Evolutionary conservation across 768 basidiomycete species (phyloP), one percentile per base, ranked within the genome.

Genomic region (Lactarius psammicola): DNA sequence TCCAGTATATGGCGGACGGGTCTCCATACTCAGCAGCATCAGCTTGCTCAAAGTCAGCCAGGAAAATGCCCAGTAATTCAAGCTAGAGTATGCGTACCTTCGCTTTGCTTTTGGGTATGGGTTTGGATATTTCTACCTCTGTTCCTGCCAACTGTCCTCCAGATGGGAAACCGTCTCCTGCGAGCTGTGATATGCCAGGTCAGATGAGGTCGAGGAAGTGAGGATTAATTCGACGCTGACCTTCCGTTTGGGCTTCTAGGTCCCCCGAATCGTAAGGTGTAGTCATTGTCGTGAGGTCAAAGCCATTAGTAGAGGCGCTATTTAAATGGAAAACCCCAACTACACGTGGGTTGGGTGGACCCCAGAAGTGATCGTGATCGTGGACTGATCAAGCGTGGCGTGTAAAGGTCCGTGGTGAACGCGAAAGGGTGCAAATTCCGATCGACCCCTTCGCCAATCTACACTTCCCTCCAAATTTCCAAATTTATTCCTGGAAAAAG

Each of bases 1-100:
- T 63, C 69, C 69, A 70, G n/a, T 69, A 60, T n/a, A n/a, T n/a
- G n/a, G 63, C 31, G 17, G 64, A 65, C 8, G 64, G 2, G 49
- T 51, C 49, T 4, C 49, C 49, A 10, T 51, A 51, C 11, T 51
- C 49, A 51, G 49, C 23, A 26, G 6, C 49, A 26, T 51, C 26
- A 13, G 18, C 5, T 20, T 20, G 0, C 18, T 6, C 23, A 0
- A 51, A 51, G 23, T 51, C 11, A 26, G 49, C 13, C 11, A 2
- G n/a, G 11, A 23, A 23, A 51, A 26, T 15, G n/a, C 4, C 11
- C 46, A 23, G 4, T 23, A 26, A 26, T 9, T 26, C 9, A 26
- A 23, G 46, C 23, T 51, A 26, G 46, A 49, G 23, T 13, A 15
- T 8, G 18, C 26, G 49, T 26, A 51, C 49, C 49, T 51, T 42